Base-by-base conservation (phyloP, 495 filamentous ascomycete species). In the Amorphotheca resinae region DNA sequence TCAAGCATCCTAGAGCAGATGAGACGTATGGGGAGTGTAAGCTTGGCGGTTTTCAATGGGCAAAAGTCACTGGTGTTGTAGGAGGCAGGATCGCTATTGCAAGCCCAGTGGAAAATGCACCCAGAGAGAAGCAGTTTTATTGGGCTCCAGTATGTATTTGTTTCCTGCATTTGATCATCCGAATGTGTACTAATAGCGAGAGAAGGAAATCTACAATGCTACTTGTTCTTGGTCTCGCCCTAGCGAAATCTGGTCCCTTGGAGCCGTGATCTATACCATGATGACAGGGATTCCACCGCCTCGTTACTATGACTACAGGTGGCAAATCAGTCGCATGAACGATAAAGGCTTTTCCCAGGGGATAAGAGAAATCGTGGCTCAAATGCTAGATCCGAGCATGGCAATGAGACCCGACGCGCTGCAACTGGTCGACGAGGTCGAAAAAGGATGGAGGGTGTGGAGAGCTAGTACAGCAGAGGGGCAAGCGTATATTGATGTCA, bases 11-110 rank as follows among this genome's bases (percentile, higher is more conserved):
- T 5, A 49, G 53, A n/a, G 63, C 63, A 11, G 42, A 40, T 2
- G 68, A 73, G 56, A 65, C 59, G 38, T 72, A 70, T 33, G 68
- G 67, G 1, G 33, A 42, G 3, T 69, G 67, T 39, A 72, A 69
- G 56, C 41, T 73, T 35, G 68, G 68, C 20, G 59, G 64, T 14
- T 69, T 68, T 32, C 37, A 44, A 14, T 43, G 38, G 3, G 51
- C 63, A 9, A 55, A 49, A 20, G 55, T 68, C 15, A 56, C 54
- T 23, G 59, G 55, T 16, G 60, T 54, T 44, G 45, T 59, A 9
- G 40, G 41, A 5, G 43, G 33, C 9, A 22, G 6, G 11, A 22
- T 49, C 0, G 52, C 52, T 5, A 15, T 39, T 16, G 41, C 34
- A 8, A 6, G 15, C 9, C 43, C 28, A 20, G 21, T 39, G 8